phyloP scores from a whole-genome alignment of 2,329 filamentous ascomycete genomes.

The Neophaeococcomyces aloes region DNA sequence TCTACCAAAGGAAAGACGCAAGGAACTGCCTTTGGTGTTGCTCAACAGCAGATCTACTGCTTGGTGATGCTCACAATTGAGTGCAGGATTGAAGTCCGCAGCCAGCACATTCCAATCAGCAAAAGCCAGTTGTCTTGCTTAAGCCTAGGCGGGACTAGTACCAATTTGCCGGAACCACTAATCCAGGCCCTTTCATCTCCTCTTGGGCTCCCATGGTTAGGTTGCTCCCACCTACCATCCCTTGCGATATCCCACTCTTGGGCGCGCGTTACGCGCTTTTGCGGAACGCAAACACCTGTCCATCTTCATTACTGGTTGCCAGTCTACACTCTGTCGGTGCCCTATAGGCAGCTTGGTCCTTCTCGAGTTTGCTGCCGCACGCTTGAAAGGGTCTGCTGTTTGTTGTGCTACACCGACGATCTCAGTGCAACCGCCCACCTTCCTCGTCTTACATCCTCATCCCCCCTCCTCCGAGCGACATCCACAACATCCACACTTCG shows the following conservation, averaged over 20 bases:
- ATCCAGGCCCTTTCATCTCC: not conserved
- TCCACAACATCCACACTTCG: no score
- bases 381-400: not conserved
- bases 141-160: no score
- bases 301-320: not conserved
- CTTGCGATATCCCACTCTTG: constrained; percentile 5
- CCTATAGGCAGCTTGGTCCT: constrained; percentile 2
- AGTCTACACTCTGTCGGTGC: not conserved
- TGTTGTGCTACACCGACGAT: not conserved
- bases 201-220: not conserved
- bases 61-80: no score
- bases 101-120: no score
- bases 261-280: constrained; percentile 7
- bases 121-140: no score
- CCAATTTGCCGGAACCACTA: no score
- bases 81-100: no score
- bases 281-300: not conserved
- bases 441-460: no score
- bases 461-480: no score
- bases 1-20: no score
- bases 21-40: no score
- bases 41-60: no score
- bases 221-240: not conserved
- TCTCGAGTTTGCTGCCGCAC: not conserved
- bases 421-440: constrained; percentile 1